A percentile compares a stretch with the other conserved stretches of the same genome.
These are phyloP conservation scores for Mimosa bimucronata DNA, from an alignment of 306 rosid species.

Conservation along the genomic window DNA sequence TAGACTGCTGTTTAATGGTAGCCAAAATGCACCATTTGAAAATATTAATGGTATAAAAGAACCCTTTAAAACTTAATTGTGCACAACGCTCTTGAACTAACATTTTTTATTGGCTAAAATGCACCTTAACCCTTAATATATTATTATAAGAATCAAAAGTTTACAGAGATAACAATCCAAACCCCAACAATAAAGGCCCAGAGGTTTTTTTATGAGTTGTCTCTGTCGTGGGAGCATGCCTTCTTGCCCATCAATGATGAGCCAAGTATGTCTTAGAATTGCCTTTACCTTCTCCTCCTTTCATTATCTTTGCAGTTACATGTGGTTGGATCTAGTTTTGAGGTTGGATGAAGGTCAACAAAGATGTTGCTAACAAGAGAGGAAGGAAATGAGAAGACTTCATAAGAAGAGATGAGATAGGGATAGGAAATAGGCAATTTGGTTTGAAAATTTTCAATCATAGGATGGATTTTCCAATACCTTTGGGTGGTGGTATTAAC, in stretches of 20 bases:
- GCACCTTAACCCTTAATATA: too few species aligned
- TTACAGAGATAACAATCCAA: not conserved
- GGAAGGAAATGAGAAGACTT: not conserved
- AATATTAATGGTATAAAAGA: too few species aligned
- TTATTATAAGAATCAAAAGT: not conserved
- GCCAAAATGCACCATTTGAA: too few species aligned
- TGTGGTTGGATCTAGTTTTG: not conserved
- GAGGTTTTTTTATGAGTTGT: not conserved
- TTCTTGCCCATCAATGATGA: too few species aligned
- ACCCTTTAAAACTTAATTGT: too few species aligned
- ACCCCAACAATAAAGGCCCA: not conserved
- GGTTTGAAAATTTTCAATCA: not conserved
- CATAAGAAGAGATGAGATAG: not conserved
- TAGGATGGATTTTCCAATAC: too few species aligned
- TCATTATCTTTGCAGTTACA: not conserved
- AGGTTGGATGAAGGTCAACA: not conserved
- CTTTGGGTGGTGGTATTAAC: not conserved
- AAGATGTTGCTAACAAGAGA: not conserved
- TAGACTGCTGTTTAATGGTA: too few species aligned
- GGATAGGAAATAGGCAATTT: not conserved
- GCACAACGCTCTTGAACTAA: too few species aligned
- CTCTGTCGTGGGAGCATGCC: not conserved
- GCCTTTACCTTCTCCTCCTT: not conserved
- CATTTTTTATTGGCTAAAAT: too few species aligned
- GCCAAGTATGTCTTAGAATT: not conserved